Evolutionary conservation across 2,329 filamentous ascomycete species (phyloP), one percentile per base, ranked within the genome.

Genomic region (Helminthosporium solani): DNA sequence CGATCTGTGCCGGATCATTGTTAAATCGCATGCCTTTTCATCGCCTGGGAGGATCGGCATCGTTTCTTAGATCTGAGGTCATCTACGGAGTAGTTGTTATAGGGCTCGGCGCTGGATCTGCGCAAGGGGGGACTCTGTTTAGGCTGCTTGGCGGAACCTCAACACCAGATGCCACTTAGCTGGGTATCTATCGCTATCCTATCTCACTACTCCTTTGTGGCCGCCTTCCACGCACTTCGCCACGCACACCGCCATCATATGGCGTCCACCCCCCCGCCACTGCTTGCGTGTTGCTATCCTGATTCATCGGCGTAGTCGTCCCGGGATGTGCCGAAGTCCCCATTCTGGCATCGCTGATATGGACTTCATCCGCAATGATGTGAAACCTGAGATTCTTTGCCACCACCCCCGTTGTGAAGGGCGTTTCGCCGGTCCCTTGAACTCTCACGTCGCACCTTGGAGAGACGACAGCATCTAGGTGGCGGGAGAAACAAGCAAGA

Each of bases 101-200:
- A n/a, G n/a, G n/a, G n/a, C n/a, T n/a, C n/a, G n/a, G n/a, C n/a
- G n/a, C n/a, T 25, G 23, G 44, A 47, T 47, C 44, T 28, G 28
- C 31, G 34, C 42, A 33, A 45, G 44, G 40, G 39, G 15, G 7
- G 31, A 9, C 7, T 12, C 11, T 27, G n/a, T n/a, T n/a, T n/a
- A n/a, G 40, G 33, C 35, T 16, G n/a, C 51, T 49, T 46, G 52
- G 46, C 52, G 28, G 49, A 45, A 38, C 44, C 46, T 52, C 52
- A 52, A 54, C 52, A 52, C 52, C 46, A 52, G 42, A 50, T 40
- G 20, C 27, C 33, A 41, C 43, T 20, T 34, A 33, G 18, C 30
- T 31, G n/a, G n/a, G 23, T 9, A 6, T 25, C 23, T 18, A 27
- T 41, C 46, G 30, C 36, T 42, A 35, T 33, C 25, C 30, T 31